Evolutionary conservation across 2,329 filamentous ascomycete species (phyloP).

Genomic region (Curvularia sp.): DNA sequence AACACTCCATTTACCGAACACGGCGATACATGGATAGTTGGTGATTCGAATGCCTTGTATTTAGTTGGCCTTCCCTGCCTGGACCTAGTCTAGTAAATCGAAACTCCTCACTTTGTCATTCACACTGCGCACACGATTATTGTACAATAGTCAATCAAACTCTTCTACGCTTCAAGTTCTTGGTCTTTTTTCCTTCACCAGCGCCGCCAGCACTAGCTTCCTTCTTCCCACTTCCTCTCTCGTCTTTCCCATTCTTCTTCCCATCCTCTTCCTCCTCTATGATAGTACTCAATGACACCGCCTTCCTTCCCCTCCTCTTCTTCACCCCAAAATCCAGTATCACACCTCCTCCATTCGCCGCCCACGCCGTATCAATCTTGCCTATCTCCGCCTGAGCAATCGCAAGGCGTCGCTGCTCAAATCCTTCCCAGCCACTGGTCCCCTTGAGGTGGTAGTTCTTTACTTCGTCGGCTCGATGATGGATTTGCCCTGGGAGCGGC

Average conservation of each 20-base stretch:
- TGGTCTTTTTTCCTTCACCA: no score
- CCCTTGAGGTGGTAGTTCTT: background rate
- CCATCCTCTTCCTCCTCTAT: background rate
- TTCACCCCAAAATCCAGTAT: background rate
- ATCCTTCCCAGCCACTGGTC: background rate
- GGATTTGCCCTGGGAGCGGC: background rate
- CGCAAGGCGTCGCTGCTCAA: background rate
- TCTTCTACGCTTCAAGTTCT: background rate
- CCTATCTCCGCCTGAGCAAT: slow-evolving; percentile 3
- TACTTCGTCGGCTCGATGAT: slow-evolving; percentile 7
- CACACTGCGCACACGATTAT: background rate
- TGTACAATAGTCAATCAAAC: background rate
- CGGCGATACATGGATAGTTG: background rate
- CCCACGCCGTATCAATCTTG: slow-evolving; percentile 5
- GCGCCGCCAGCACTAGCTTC: no score
- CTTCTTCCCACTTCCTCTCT: background rate
- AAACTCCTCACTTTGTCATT: background rate
- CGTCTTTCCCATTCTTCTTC: background rate
- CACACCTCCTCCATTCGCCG: background rate
- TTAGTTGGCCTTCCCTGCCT: background rate
- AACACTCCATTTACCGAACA: slow-evolving; percentile 12
- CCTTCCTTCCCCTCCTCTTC: background rate
- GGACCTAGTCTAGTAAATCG: background rate
- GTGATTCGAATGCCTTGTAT: background rate
- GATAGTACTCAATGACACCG: no score